These are phyloP conservation scores for Hypholoma fasciculare DNA, from an alignment of 768 basidiomycete species.

Conservation along the genomic window DNA sequence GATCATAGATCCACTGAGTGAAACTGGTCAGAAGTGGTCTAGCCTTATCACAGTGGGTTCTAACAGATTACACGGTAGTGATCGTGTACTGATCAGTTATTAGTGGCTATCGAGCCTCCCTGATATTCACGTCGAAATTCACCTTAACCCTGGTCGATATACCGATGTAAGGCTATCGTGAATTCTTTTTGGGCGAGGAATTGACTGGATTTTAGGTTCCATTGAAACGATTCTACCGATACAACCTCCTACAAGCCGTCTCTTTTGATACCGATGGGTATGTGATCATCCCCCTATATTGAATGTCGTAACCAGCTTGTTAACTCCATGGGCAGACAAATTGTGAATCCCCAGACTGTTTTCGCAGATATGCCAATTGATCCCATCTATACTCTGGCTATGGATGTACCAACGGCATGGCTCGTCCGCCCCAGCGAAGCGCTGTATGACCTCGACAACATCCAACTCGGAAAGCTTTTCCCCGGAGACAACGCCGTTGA, in stretches of 20 bases:
- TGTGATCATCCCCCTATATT: slow-evolving; percentile 19
- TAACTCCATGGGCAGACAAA: slow-evolving; percentile 40
- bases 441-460: slow-evolving; percentile 93
- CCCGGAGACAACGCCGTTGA: slow-evolving; percentile 65
- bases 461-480: slow-evolving; percentile 73
- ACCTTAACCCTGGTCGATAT: slow-evolving; percentile 70
- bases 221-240: slow-evolving; percentile 91
- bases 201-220: slow-evolving; percentile 59
- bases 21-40: slow-evolving; percentile 84
- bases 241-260: slow-evolving; percentile 57
- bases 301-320: background rate
- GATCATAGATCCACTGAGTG: slow-evolving; percentile 83
- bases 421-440: slow-evolving; percentile 89
- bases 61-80: too few relatives aligned
- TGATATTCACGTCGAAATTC: slow-evolving; percentile 69
- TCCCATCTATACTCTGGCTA: slow-evolving; percentile 90
- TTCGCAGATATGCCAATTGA: slow-evolving; percentile 80
- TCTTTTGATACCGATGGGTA: slow-evolving; percentile 74
- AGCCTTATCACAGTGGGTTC: slow-evolving; percentile 64
- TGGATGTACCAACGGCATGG: slow-evolving; percentile 93
- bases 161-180: slow-evolving; percentile 55
- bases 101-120: slow-evolving; percentile 70
- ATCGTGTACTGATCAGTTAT: background rate
- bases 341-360: slow-evolving; percentile 53
- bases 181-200: background rate